These are phyloP conservation scores for Lippia alba DNA, from an alignment of 305 asterid species.

Conservation along the genomic window DNA sequence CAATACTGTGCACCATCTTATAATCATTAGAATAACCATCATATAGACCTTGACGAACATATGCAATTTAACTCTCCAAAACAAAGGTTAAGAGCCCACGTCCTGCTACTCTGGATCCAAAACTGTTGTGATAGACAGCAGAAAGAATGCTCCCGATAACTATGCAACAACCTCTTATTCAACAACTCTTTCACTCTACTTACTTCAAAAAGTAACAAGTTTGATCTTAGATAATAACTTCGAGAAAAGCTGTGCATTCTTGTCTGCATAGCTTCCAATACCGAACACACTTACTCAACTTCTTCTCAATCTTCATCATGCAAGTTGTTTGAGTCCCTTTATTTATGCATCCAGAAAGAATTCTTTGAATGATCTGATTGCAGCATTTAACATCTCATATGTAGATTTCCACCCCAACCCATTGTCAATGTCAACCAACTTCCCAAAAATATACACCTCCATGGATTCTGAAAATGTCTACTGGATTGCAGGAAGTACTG, in stretches of 20 bases:
- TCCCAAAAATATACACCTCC: no score
- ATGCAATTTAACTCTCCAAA: neutral
- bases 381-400: neutral
- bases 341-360: no score
- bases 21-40: neutral
- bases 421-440: no score
- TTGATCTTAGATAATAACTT: neutral
- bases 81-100: neutral
- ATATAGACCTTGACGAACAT: neutral
- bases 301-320: neutral
- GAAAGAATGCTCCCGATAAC: slow-evolving; percentile 6
- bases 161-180: neutral
- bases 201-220: neutral
- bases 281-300: neutral
- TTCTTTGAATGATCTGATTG: neutral
- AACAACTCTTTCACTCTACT: neutral
- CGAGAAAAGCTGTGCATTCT: neutral
- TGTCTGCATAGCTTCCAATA: neutral
- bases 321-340: neutral
- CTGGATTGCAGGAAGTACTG: no score
- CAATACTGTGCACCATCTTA: neutral
- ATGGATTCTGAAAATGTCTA: no score
- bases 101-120: neutral
- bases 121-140: neutral
- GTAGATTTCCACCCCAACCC: no score